Percentiles rank a stretch among this genome's conserved stretches.
Conservation (phyloP, 1,284 basidiomycete species). For the Fomitiporia mediterranea region DNA sequence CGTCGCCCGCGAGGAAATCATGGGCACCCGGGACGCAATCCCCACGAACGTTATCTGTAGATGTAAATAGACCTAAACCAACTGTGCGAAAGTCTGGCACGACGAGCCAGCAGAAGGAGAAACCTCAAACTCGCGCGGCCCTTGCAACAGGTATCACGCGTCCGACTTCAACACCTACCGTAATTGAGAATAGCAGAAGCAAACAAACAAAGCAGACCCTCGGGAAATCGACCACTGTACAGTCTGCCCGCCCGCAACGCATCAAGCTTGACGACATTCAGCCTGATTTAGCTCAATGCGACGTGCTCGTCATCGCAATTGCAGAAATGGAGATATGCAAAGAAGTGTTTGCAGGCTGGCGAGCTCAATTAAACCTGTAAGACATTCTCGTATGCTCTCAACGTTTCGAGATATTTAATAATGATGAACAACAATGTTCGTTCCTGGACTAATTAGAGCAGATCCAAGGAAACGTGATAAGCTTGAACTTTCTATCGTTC, state of each 20-base stretch:
- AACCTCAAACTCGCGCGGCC: neutral
- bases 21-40: neutral
- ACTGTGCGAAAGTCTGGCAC: neutral
- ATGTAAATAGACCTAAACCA: neutral
- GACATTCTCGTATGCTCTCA: neutral
- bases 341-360: slow-evolving; percentile 17
- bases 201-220: neutral
- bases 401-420: neutral
- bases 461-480: slow-evolving; percentile 3
- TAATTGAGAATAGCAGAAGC: neutral
- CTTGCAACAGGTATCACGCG: neutral
- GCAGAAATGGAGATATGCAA: slow-evolving; percentile 19
- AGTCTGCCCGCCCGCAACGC: neutral
- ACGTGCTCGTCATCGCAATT: slow-evolving; percentile 13
- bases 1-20: neutral
- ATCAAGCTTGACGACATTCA: slow-evolving; percentile 1
- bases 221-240: neutral
- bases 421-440: no score
- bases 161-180: neutral
- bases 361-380: slow-evolving; percentile 14
- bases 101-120: neutral
- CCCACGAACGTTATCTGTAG: neutral
- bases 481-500: slow-evolving; percentile 6
- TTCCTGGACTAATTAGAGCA: neutral
- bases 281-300: slow-evolving; percentile 13